These are phyloP conservation scores for Pestalotiopsis sp. DNA, from an alignment of 2,329 filamentous ascomycete genomes.

Conservation along the genomic window DNA sequence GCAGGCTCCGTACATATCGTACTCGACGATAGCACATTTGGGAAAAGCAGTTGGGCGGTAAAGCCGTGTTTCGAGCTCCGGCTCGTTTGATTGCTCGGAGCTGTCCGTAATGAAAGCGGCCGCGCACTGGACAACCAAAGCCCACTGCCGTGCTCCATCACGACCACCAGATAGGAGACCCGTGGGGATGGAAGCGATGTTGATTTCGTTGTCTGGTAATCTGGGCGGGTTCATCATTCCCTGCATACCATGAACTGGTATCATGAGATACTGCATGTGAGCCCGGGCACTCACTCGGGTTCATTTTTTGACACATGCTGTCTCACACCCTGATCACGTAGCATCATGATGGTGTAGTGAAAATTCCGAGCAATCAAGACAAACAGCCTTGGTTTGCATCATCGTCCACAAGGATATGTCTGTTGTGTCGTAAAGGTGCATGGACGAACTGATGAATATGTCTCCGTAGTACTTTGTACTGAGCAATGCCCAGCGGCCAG, in stretches of 20 bases:
- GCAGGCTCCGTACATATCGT: neutral
- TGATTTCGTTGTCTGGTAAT: neutral
- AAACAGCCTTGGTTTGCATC: neutral
- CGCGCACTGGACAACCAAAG: neutral
- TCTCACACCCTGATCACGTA: conserved; percentile 2
- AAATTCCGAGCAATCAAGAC: neutral
- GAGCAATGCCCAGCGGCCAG: too few relatives aligned
- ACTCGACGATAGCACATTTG: neutral
- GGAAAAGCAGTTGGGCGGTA: neutral
- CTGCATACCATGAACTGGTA: neutral
- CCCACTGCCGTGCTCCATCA: neutral
- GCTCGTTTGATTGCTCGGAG: neutral
- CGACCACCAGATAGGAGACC: neutral
- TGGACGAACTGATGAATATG: neutral
- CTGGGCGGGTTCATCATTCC: neutral
- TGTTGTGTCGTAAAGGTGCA: neutral
- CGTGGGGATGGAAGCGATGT: neutral
- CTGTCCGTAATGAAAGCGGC: neutral
- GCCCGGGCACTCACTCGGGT: neutral
- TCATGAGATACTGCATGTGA: neutral
- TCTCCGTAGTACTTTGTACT: neutral
- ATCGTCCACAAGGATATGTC: neutral
- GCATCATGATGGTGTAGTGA: neutral
- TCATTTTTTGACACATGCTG: conserved; percentile 5
- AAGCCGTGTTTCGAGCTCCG: neutral